These are phyloP conservation scores for Micromonas pusilla DNA, from an alignment of 139 green algal species.

Conservation along the genomic window DNA sequence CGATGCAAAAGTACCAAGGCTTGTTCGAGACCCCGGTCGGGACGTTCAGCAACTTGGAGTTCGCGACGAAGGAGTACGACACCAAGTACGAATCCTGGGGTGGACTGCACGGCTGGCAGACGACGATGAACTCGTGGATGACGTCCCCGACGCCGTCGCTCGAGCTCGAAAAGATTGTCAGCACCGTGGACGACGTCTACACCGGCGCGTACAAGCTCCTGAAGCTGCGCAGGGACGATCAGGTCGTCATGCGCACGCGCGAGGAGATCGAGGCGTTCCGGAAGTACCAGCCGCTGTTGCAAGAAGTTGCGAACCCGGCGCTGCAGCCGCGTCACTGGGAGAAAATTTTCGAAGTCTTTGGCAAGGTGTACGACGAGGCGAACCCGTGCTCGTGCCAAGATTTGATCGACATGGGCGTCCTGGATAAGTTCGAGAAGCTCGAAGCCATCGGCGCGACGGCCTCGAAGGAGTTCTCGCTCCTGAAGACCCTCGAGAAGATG, in stretches of 20 bases:
- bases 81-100: slow-evolving; percentile 33
- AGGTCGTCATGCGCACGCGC: slow-evolving; percentile 47
- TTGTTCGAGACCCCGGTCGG: slow-evolving; percentile 36
- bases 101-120: slow-evolving; percentile 26
- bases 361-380: slow-evolving; percentile 26
- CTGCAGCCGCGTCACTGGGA: slow-evolving; percentile 39
- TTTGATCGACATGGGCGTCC: slow-evolving; percentile 51
- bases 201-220: slow-evolving; percentile 45
- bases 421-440: slow-evolving; percentile 54
- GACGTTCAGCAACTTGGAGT: slow-evolving; percentile 35
- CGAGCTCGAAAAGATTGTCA: slow-evolving; percentile 17
- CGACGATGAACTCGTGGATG: slow-evolving; percentile 31
- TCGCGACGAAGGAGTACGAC: slow-evolving; percentile 37
- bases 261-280: slow-evolving; percentile 43
- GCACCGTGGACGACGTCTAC: slow-evolving; percentile 35
- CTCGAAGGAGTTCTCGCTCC: slow-evolving; percentile 60
- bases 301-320: slow-evolving; percentile 39
- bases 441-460: slow-evolving; percentile 43
- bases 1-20: slow-evolving; percentile 31
- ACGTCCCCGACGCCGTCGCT: slow-evolving; percentile 13
- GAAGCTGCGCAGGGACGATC: slow-evolving; percentile 50
- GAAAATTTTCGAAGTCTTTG: slow-evolving; percentile 35
- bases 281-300: slow-evolving; percentile 34
- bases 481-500: slow-evolving; percentile 75
- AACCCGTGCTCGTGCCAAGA: slow-evolving; percentile 42